Conservation (phyloP, 2,329 filamentous ascomycete species). For the Aspergillus fumigatus region DNA sequence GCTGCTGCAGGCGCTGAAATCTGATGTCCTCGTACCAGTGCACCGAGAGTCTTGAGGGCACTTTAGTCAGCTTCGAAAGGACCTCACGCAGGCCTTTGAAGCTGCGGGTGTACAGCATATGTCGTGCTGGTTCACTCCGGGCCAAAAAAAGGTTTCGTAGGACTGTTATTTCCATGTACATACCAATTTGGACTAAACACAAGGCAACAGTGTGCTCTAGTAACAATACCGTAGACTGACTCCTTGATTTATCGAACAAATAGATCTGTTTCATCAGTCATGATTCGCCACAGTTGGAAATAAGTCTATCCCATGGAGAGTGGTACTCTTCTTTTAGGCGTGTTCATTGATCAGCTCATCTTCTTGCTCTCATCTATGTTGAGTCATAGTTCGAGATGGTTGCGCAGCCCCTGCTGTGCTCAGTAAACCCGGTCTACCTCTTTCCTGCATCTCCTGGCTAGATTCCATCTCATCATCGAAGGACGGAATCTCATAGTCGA, state of each 20-base stretch:
- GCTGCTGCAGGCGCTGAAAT: conserved; percentile 38
- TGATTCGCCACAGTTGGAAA: background rate
- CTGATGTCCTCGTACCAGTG: conserved; percentile 44
- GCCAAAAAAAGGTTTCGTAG: conserved; percentile 11
- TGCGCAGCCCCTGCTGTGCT: conserved; percentile 8
- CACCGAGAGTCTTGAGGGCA: conserved; percentile 47
- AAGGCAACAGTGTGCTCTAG: background rate
- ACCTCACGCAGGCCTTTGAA: conserved; percentile 29
- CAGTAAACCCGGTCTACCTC: conserved; percentile 20
- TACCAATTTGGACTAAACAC: background rate
- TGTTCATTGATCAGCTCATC: background rate
- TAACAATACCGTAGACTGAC: background rate
- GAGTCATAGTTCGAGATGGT: conserved; percentile 6
- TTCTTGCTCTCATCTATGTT: background rate
- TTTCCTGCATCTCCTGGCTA: conserved; percentile 40
- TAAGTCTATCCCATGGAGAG: background rate
- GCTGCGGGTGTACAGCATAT: conserved; percentile 32
- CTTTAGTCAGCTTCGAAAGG: conserved; percentile 35
- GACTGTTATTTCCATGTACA: background rate
- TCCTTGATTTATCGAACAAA: background rate
- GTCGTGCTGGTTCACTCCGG: conserved; percentile 33
- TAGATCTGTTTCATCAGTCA: background rate
- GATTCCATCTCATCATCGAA: conserved; percentile 30
- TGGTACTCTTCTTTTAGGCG: background rate
- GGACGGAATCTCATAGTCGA: conserved; percentile 35